Evolutionary conservation across 2,329 filamentous ascomycete species (phyloP), one percentile per base, ranked within the genome.

Genomic region (Zalaria sp.): DNA sequence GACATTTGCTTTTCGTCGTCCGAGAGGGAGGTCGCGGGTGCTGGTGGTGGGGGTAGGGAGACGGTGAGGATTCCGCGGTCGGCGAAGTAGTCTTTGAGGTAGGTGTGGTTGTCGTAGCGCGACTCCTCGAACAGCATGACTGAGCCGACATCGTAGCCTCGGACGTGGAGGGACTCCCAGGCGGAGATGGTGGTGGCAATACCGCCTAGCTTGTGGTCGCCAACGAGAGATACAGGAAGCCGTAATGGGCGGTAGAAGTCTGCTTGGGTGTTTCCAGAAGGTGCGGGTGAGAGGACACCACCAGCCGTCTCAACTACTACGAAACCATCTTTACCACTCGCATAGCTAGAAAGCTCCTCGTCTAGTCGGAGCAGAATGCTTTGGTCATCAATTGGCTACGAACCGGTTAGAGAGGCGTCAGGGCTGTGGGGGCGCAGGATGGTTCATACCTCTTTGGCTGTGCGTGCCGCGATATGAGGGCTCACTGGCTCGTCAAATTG

Each of bases 161-260:
- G 72, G n/a, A 89, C 63, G 38, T 73, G 69, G 1, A 93, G 66
- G 1, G 82, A 86, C 59, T 93, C 85, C 49, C 77, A 88, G 0
- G 86, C 83, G 0, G 82, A 80, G 35, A 93, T 83, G 0, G 85
- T 85, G 4, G 81, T 73, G 0, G 81, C 83, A 43, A 93, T 91
- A 0, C 86, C 86, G 0, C 85, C 86, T 0, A 91, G 70, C 25
- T 76, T 74, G 27, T 77, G 70, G 56, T 93, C 85, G 5, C 81
- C 84, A 0, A 93, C 70, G 0, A 93, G 71, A 9, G 91, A 61
- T 1, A 81, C 73, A 0, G 86, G 84, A 1, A 83, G 61, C n/a
- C 84, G 71, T 1, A 93, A 61, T 0, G 83, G 77, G 18, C 79
- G 68, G 55, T 88, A 91, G 1, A 88, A 62, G 53, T 93, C 84